Evolutionary conservation across 2,329 filamentous ascomycete genomes (phyloP), one percentile per base, ranked within the genome.

Genomic region (Fusarium sp.): DNA sequence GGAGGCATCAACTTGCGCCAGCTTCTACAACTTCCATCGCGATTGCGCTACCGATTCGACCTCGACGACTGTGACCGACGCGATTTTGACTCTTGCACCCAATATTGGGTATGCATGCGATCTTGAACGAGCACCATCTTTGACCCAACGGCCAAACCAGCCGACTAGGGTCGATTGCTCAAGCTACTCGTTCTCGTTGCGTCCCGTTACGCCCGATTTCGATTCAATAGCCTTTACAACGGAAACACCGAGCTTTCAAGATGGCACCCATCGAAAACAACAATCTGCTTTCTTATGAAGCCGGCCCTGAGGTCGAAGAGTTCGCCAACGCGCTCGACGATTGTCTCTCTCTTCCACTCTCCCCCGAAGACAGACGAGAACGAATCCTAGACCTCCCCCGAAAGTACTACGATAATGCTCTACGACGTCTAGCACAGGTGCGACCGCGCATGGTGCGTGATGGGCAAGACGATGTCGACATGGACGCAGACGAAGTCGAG

Each of bases 241-340:
- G 19, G 47, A n/a, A 26, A 17, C n/a, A 3, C 14, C 10, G 39
- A 50, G n/a, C 21, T 46, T 22, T 28, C 42, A 62, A 58, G 7
- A 75, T 75, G 73, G 68, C 70, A 14, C 31, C 56, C 8, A 40
- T 57, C 26, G 46, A 58, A 28, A 43, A 40, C 7, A 63, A 67
- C 19, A 66, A 22, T 4, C 57, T 64, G 6, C n/a, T 62, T 17
- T 60, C 65, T 26, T 67, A 64, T 26, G 71, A 65, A 54, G 72
- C 93, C 33, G 92, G 92, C 51, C 89, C 90, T 65, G 94, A 97
- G 79, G 93, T 97, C 62, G 94, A 97, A 80, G 87, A 89, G 44
- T 98, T 98, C 76, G 94, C 94, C 38, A 91, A 92, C 76, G 88
- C 89, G 52, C 86, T 98, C 22, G 94, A 98, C 80, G 87, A 89